Conservation (phyloP, 441 rosid species). For the Biscutella laevigata region DNA sequence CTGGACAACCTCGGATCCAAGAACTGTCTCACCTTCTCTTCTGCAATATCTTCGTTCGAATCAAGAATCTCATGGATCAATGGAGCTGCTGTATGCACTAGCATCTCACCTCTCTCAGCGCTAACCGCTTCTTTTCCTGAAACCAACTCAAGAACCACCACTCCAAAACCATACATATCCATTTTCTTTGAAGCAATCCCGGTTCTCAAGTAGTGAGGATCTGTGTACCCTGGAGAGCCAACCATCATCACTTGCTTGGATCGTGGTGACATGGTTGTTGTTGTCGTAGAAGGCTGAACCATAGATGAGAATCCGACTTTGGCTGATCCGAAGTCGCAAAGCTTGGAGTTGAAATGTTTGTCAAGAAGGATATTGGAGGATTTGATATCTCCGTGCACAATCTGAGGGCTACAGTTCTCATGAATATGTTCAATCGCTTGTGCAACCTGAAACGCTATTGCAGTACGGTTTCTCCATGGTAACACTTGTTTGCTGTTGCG, state of each 20-base stretch:
- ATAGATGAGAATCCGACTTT: constrained; percentile 71
- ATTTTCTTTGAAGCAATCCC: constrained; percentile 78
- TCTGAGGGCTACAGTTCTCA: constrained; percentile 55
- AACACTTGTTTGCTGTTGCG: constrained; percentile 25
- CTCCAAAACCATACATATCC: constrained; percentile 75
- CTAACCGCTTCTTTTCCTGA: constrained; percentile 68
- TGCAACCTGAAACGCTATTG: constrained; percentile 57
- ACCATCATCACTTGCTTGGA: constrained; percentile 45
- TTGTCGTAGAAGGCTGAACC: constrained; percentile 34
- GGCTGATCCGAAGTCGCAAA: constrained; percentile 79
- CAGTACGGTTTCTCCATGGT: constrained; percentile 51
- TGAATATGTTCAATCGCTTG: constrained; percentile 68
- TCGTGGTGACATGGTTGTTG: constrained; percentile 17
- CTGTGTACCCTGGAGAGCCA: constrained; percentile 88
- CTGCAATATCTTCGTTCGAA: not conserved
- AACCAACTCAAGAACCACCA: constrained; percentile 55
- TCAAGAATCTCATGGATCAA: constrained; percentile 22
- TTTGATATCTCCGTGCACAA: constrained; percentile 74
- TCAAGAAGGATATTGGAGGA: constrained; percentile 73
- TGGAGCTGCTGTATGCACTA: constrained; percentile 37
- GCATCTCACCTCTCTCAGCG: constrained; percentile 40
- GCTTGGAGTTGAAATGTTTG: constrained; percentile 53
- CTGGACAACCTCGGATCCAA: constrained; percentile 51
- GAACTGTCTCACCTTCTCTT: constrained; percentile 26
- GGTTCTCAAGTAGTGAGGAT: constrained; percentile 66